A percentile compares a stretch with the other conserved stretches of the same genome.
Conservation (phyloP, 257 asterid genomes). For the Plectranthus barbatus region DNA sequence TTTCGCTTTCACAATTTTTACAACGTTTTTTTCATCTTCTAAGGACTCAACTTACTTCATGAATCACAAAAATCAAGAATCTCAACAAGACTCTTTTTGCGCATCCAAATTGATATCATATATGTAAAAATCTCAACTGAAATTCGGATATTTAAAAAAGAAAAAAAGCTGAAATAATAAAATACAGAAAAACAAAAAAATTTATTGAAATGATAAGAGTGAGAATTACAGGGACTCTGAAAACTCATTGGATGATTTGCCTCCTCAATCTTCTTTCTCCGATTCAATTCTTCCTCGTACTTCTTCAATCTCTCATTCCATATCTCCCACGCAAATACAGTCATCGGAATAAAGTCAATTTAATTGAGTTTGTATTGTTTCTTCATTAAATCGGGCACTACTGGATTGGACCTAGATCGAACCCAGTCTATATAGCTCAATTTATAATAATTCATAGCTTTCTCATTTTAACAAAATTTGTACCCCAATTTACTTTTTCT, state of each 20-base stretch:
- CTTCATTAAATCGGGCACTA: not conserved
- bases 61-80: not conserved
- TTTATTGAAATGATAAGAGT: not conserved
- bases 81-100: too few relatives aligned
- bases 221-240: slow-evolving; percentile 32
- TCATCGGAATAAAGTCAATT: not conserved
- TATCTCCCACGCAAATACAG: slow-evolving; percentile 41
- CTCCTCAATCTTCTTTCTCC: slow-evolving; percentile 32
- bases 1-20: too few relatives aligned
- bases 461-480: too few relatives aligned
- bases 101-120: too few relatives aligned
- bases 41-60: not conserved
- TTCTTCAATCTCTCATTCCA: slow-evolving; percentile 75
- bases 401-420: not conserved
- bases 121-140: not conserved
- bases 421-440: not conserved
- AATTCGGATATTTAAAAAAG: not conserved
- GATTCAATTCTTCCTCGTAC: slow-evolving; percentile 75
- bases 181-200: not conserved
- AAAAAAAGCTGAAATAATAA: too few relatives aligned
- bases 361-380: not conserved
- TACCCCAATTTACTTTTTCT: too few relatives aligned
- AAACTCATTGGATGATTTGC: slow-evolving; percentile 28
- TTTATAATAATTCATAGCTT: not conserved
- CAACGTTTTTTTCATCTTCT: too few relatives aligned